Evolutionary conservation across 2,329 filamentous ascomycete genomes (phyloP), one percentile per base, ranked within the genome.

Genomic region (Fusarium oligoseptatum): DNA sequence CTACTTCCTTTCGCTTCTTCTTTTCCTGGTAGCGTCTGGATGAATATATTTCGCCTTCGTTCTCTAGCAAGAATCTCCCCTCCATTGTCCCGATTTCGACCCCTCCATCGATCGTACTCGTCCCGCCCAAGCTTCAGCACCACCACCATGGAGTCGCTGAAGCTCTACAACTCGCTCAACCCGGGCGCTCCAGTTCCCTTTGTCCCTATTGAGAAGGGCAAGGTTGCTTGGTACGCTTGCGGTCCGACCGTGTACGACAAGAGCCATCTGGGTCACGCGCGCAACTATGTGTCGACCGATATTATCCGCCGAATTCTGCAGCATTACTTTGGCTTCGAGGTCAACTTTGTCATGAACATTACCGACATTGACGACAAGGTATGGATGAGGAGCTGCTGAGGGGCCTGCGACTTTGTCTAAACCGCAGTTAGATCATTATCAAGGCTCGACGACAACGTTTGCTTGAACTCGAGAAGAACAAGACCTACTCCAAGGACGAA

Each of bases 341-440:
- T 98, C 75, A 91, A 92, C 70, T 97, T 97, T 84, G 94, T 97
- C 75, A 97, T 97, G 92, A 97, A 97, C 84, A 95, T 97, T 73
- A 97, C 95, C 32, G 95, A 96, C 78, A 89, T 96, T 43, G 93
- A 95, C 77, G 92, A 94, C 83, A 93, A 93, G 88, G 90, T 91
- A 78, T 73, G 69, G 80, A 45, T 39, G 29, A 37, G 24, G 27
- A 36, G 6, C 37, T 43, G 34, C 41, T 39, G 6, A 41, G 62
- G 36, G 60, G n/a, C 37, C 39, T 68, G 39, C 62, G 57, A 64
- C 70, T 65, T 32, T 64, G 48, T 71, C 67, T 76, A 74, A 76
- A 73, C 64, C 37, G 17, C 63, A 58, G 65, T 52, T 73, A 89
- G 88, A 90, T 90, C 70, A 90, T 90, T 75, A 86, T 90, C 81